These are phyloP conservation scores for Lentinula guzmanii DNA, from an alignment of 768 basidiomycete genomes.

Conservation along the genomic window DNA sequence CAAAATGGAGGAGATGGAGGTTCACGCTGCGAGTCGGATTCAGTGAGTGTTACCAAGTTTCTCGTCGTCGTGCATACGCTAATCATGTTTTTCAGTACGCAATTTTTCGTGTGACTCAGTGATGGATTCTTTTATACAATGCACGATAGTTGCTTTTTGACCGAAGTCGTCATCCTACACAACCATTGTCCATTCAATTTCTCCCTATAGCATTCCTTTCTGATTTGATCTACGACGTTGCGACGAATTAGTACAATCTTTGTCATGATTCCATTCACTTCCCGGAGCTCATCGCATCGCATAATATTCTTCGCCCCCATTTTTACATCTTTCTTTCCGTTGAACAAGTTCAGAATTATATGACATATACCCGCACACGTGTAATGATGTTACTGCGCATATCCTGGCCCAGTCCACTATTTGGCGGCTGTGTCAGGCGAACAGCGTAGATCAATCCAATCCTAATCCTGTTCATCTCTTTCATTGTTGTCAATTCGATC, in stretches of 20 bases:
- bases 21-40: slow-evolving; percentile 87
- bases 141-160: not conserved
- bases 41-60: slow-evolving; percentile 52
- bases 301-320: slow-evolving; percentile 1
- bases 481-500: slow-evolving; percentile 4
- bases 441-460: slow-evolving; percentile 5
- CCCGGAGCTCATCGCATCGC: slow-evolving; percentile 3
- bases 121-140: not conserved
- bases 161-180: slow-evolving; percentile 1
- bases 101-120: slow-evolving; percentile 72
- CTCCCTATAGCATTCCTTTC: not conserved
- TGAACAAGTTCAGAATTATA: not conserved
- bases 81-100: slow-evolving; percentile 46
- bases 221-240: slow-evolving; percentile 7
- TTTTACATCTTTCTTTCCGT: not conserved
- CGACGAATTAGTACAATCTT: slow-evolving; percentile 2
- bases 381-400: slow-evolving; percentile 8
- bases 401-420: not conserved
- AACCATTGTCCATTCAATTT: not conserved
- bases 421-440: not conserved
- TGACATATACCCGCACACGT: slow-evolving; percentile 9
- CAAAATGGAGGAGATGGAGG: slow-evolving; percentile 99
- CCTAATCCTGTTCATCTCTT: slow-evolving; percentile 7
- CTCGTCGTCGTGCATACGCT: not conserved
- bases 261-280: slow-evolving; percentile 1